These are phyloP conservation scores for Cercospora berteroae DNA, from an alignment of 2,329 filamentous ascomycete genomes.

Conservation along the genomic window DNA sequence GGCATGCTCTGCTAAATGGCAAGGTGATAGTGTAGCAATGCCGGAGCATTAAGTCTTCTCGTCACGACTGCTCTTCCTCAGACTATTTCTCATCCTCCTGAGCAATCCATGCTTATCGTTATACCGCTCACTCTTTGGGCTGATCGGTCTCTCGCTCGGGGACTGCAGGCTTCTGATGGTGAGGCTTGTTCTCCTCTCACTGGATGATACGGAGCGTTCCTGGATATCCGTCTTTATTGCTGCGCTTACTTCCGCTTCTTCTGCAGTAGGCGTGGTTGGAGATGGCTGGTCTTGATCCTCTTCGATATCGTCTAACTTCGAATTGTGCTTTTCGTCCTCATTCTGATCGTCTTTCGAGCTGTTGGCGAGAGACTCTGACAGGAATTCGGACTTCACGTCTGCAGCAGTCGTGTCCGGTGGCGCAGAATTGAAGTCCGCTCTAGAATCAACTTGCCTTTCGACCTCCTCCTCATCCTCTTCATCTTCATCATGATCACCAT, in stretches of 20 bases:
- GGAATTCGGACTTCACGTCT: background rate
- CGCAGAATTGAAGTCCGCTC: background rate
- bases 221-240: background rate
- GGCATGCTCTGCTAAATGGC: background rate
- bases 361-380: background rate
- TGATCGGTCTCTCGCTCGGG: slow-evolving; percentile 2
- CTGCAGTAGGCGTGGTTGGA: background rate
- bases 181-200: background rate
- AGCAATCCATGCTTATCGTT: slow-evolving; percentile 10
- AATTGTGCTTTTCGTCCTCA: background rate
- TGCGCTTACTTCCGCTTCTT: background rate
- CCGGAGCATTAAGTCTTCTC: background rate
- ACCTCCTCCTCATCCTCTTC: background rate
- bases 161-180: slow-evolving; percentile 2
- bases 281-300: background rate
- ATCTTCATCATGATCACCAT: background rate
- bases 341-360: background rate
- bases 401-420: background rate
- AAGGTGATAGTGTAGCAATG: background rate
- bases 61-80: slow-evolving; percentile 11
- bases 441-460: background rate
- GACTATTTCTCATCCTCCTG: slow-evolving; percentile 5
- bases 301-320: background rate
- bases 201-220: background rate
- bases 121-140: background rate